Percentiles rank a stretch among this genome's conserved stretches.
Conservation (phyloP, 331 rosid species). For the Quercus phellos region DNA sequence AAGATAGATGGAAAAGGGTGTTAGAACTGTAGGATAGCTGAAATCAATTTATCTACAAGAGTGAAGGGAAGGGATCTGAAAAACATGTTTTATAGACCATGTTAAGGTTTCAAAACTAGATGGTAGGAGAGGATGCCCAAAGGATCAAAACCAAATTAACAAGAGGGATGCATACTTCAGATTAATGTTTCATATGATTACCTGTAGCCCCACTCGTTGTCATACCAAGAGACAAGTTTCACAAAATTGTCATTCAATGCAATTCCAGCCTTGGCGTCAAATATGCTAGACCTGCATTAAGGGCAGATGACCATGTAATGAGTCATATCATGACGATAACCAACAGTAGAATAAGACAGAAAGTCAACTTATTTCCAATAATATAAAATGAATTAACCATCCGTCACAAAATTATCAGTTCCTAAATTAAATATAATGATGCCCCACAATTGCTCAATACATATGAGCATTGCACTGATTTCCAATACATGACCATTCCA, state of each 20-base stretch:
- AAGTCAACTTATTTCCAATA: too few relatives aligned
- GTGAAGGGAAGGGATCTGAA: background rate
- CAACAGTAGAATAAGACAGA: background rate
- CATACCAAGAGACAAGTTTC: conserved; percentile 80
- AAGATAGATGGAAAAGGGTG: background rate
- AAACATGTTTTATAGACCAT: too few relatives aligned
- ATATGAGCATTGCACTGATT: background rate
- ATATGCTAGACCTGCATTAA: conserved; percentile 76
- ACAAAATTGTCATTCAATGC: conserved; percentile 65
- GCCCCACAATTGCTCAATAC: background rate
- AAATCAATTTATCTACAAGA: background rate
- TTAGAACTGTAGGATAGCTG: background rate
- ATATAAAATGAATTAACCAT: too few relatives aligned
- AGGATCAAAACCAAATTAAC: background rate
- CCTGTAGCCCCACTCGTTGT: conserved; percentile 95
- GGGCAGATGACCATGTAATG: background rate
- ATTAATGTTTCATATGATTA: conserved; percentile 12
- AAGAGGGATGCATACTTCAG: background rate
- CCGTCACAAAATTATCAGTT: too few relatives aligned
- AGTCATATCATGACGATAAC: background rate
- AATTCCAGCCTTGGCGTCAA: conserved; percentile 94
- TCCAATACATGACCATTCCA: background rate
- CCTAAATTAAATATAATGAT: background rate
- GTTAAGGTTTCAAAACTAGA: too few relatives aligned
- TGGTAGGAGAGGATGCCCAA: background rate